Base-by-base conservation (phyloP, 345 rosid genomes). In the Mangifera indica region DNA sequence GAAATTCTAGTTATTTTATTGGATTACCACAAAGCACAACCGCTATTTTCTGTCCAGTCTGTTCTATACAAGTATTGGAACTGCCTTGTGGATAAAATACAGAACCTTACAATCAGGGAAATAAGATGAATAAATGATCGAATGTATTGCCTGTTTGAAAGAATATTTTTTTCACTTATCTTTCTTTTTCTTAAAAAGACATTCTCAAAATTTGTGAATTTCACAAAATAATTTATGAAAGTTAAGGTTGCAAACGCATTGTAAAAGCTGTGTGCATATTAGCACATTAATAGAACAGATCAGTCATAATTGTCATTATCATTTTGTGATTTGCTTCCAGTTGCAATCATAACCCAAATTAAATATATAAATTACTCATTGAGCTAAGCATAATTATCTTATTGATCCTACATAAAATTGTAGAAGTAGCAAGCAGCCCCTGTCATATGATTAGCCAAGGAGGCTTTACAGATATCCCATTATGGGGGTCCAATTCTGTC, bases 401-500 rank as follows among this genome's bases (percentile, higher is more conserved):
- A 57, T 66, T 67, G 60, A 67, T 24, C 10, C 44, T 45, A 9
- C 63, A 62, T 62, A 21, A 56, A 57, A 45, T 53, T 26, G 2
- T 40, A 46, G 40, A 72, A 54, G 34, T 73, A 66, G 34, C 21
- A 29, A 53, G 15, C 55, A 37, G 54, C 26, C 46, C 66, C 40
- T 55, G 17, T 58, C 22, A 32, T 26, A n/a, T 60, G 26, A 13
- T 67, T 49, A 63, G 57, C 61, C 20, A 40, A 55, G 20, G 61
- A 58, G 51, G 42, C 40, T 75, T 37, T 54, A 49, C 67, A 72
- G 46, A 51, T 58, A 51, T 49, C 51, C 52, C 32, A 66, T 63
- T 7, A 37, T 37, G 40, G 40, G 40, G 40, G 3, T 37, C 40
- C 40, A 42, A 26, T 37, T 32, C 53, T 20, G 14, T 40, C 49